A percentile compares a stretch with the other conserved stretches of the same genome.
phyloP scores from a whole-genome alignment of 139 green algal genomes.

The Desmodesmus armatus region DNA sequence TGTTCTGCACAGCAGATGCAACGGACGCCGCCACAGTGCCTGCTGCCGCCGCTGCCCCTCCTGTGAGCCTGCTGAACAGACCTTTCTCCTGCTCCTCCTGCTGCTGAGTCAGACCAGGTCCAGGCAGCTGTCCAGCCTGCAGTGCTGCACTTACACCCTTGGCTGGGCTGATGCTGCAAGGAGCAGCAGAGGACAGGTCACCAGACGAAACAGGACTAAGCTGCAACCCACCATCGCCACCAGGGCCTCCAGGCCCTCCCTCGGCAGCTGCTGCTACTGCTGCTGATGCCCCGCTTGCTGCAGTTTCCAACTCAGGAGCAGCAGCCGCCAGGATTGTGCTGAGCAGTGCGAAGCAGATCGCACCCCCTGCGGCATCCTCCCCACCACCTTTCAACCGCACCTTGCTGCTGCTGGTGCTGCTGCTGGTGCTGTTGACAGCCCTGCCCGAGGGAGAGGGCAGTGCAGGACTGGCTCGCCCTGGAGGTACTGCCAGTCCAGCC shows the following conservation, averaged over 20 bases:
- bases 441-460: too few species aligned
- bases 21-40: conserved; percentile 19
- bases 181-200: not conserved
- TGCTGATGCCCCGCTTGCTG: not conserved
- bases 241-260: not conserved
- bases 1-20: conserved; percentile 34
- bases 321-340: conserved; percentile 69
- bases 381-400: conserved; percentile 42
- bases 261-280: not conserved
- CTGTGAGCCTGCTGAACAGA: conserved; percentile 13
- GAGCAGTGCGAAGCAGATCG: conserved; percentile 77
- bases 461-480: too few species aligned
- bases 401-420: conserved; percentile 23
- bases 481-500: not conserved
- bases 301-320: conserved; percentile 5
- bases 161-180: conserved; percentile 3
- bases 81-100: not conserved
- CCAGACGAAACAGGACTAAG: conserved; percentile 11
- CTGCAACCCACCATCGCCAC: not conserved
- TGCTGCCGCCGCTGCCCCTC: conserved; percentile 23
- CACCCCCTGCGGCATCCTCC: conserved; percentile 52
- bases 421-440: not conserved
- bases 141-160: not conserved
- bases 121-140: not conserved
- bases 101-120: conserved; percentile 31